phyloP scores from a whole-genome alignment of 345 rosid genomes.

The Eucalyptus lansdowneana region DNA sequence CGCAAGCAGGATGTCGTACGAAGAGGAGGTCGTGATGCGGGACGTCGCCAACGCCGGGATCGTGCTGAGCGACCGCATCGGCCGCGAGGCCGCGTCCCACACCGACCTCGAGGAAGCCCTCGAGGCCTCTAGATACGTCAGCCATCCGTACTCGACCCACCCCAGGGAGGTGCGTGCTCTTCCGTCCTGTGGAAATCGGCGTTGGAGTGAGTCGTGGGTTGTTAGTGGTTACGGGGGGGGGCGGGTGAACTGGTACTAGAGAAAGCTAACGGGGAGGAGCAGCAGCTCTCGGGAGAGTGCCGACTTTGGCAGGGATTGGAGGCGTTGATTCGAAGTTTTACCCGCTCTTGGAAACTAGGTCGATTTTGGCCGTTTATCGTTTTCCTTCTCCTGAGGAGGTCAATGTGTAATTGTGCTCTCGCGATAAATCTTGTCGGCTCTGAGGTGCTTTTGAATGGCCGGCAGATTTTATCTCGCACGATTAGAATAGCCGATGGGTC shows the following conservation, averaged over 20 bases:
- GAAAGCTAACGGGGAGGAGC: neutral
- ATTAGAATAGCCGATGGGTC: neutral
- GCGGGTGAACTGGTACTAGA: neutral
- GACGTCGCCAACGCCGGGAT: slow-evolving; percentile 81
- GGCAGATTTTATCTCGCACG: neutral
- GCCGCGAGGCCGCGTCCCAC: slow-evolving; percentile 69
- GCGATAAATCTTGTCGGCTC: neutral
- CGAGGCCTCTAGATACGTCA: slow-evolving; percentile 85
- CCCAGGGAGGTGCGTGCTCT: slow-evolving; percentile 61
- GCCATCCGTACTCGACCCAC: slow-evolving; percentile 84
- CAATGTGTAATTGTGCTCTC: neutral
- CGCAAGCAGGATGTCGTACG: slow-evolving; percentile 37
- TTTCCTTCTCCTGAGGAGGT: neutral
- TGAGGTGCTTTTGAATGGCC: neutral
- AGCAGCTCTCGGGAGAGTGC: neutral
- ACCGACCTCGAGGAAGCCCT: slow-evolving; percentile 87
- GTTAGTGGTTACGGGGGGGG: neutral
- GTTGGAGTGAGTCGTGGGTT: neutral
- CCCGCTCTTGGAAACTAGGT: neutral
- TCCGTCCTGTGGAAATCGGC: neutral
- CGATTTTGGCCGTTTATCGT: neutral
- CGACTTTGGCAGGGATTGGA: neutral
- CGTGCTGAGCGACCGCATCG: slow-evolving; percentile 67
- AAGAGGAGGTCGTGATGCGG: slow-evolving; percentile 73
- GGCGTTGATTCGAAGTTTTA: neutral